Evolutionary conservation across 1,284 basidiomycete genomes (phyloP).

Genomic region (Heterobasidion parviporum): DNA sequence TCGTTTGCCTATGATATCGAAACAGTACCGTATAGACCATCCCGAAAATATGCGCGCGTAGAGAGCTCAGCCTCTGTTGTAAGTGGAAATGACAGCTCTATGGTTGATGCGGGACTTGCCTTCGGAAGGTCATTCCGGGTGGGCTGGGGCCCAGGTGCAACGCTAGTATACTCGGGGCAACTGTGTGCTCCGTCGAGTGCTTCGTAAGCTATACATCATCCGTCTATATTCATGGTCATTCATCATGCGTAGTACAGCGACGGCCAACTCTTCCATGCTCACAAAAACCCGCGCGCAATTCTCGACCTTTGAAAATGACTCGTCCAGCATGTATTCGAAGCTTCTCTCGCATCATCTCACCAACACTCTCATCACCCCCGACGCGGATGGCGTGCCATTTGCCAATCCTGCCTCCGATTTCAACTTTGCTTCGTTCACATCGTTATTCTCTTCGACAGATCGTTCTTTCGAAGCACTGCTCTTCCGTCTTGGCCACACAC

Average conservation of each 20-base stretch:
- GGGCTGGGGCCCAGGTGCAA: conserved; percentile 83
- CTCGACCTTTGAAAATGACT: conserved; percentile 24
- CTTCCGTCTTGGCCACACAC: conserved; percentile 83
- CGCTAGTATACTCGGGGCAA: conserved; percentile 68
- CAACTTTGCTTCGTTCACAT: conserved; percentile 74
- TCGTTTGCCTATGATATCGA: conserved; percentile 73
- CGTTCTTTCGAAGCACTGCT: conserved; percentile 71
- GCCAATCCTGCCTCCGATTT: conserved; percentile 50
- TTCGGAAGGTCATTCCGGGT: conserved; percentile 87
- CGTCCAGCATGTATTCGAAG: conserved; percentile 43
- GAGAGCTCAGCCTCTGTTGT: conserved; percentile 56
- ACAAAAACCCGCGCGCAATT: conserved; percentile 40
- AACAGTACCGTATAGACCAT: conserved; percentile 51
- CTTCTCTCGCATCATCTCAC: conserved; percentile 77
- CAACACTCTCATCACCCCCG: conserved; percentile 60
- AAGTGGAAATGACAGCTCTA: conserved; percentile 54
- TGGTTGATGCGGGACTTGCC: conserved; percentile 77
- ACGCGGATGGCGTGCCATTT: conserved; percentile 47
- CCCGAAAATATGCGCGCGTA: conserved; percentile 66
- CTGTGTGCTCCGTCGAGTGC: conserved; percentile 49
- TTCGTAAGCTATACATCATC: conserved; percentile 27
- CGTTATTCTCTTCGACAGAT: conserved; percentile 69
- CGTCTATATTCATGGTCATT: neutral
- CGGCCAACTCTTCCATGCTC: conserved; percentile 53
- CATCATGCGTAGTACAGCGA: conserved; percentile 28